These are phyloP conservation scores for Fraxinus dipetala DNA, from an alignment of 305 asterid genomes.

Conservation along the genomic window DNA sequence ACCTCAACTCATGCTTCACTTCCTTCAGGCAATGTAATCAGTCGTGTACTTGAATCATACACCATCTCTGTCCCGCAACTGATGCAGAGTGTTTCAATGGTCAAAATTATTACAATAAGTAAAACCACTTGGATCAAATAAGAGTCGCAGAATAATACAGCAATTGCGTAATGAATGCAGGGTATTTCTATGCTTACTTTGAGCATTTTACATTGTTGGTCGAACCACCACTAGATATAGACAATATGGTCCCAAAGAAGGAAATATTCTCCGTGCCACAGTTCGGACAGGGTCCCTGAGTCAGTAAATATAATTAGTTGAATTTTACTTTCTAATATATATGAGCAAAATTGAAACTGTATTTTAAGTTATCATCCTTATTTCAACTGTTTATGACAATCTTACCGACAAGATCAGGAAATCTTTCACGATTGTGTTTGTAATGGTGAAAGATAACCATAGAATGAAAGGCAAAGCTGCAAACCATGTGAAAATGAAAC, in stretches of 20 bases:
- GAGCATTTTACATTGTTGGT: constrained; percentile 69
- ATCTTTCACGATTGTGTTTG: constrained; percentile 64
- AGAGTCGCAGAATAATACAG: background rate
- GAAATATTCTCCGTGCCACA: constrained; percentile 90
- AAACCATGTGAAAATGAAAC: constrained; percentile 94
- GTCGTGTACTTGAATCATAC: constrained; percentile 59
- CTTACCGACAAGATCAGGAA: constrained; percentile 77
- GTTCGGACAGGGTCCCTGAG: constrained; percentile 94
- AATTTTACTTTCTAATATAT: background rate
- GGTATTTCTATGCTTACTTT: constrained; percentile 47
- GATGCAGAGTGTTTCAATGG: constrained; percentile 10
- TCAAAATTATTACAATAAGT: constrained; percentile 2
- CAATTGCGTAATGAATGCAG: background rate
- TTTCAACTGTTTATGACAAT: background rate
- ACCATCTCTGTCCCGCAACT: constrained; percentile 70
- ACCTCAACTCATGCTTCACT: constrained; percentile 57
- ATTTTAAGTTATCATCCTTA: background rate
- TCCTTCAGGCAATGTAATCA: constrained; percentile 90
- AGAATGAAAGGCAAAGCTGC: constrained; percentile 81
- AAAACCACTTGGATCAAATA: background rate
- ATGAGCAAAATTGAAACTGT: background rate
- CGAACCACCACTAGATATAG: constrained; percentile 76
- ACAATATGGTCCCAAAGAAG: constrained; percentile 86
- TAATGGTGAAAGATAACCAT: constrained; percentile 68
- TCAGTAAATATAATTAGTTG: constrained; percentile 9